Base-by-base conservation (phyloP, 148 eudicot genomes). In the Mesembryanthemum crystallinum region DNA sequence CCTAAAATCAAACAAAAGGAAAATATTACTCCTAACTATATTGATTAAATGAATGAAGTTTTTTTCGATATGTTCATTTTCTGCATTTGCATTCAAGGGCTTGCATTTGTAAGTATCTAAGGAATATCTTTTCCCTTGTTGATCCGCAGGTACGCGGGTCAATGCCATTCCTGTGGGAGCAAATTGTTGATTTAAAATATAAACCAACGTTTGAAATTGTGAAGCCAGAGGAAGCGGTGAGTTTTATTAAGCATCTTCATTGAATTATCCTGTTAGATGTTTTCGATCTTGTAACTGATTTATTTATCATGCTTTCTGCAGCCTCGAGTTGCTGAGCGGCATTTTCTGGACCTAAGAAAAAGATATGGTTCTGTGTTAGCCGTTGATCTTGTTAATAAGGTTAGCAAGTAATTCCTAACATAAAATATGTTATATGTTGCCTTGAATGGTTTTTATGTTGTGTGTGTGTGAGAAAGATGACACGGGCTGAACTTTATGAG, bases 111-210 rank as follows among this genome's bases (percentile, higher is more conserved):
- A 20, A 45, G 58, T 20, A 33, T 33, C 12, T 30, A 27, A 51
- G 73, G 77, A 54, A 73, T 60, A 69, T 27, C 71, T 47, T 42
- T 63, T 76, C 28, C 49, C 27, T 80, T 27, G 27, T 80, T 81
- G 61, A n/a, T 64, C 73, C 87, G 78, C 84, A 95, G 99, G 86
- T 91, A 33, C 90, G 97, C 81, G 99, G 99, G 23, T 95, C 97
- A 71, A 95, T 95, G 77, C 99, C 99, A 20, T 89, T 95, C 69
- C 81, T 88, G 5, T 95, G 99, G 99, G 92, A 95, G 78, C 99
- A 95, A 72, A 88, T 95, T 90, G 99, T 95, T 82, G 92, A 95
- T 82, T 84, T 95, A 82, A 87, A 93, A 43, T 95, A 95, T 78
- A 95, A 95, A 82, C 99, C 99, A 67, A 95, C 89, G 79, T 95